Evolutionary conservation across 148 eudicot species (phyloP).

Genomic region (Rhododendron williamsianum): DNA sequence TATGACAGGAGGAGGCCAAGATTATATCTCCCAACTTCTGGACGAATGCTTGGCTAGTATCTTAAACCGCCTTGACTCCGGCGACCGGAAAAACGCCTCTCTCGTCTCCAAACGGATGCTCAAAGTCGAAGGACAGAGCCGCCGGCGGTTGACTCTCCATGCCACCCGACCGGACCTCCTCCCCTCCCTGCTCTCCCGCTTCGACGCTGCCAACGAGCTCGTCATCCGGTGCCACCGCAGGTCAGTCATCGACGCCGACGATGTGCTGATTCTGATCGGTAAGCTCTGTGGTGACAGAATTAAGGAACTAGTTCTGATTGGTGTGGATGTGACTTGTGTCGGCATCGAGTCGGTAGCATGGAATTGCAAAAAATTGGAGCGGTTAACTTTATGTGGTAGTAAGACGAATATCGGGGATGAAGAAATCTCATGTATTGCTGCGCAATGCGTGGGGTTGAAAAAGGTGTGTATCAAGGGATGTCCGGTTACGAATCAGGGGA

Average conservation of each 20-base stretch:
- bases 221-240: conserved; percentile 39
- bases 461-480: conserved; percentile 73
- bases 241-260: conserved; percentile 31
- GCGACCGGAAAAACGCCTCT: conserved; percentile 31
- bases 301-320: conserved; percentile 62
- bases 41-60: conserved; percentile 41
- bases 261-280: conserved; percentile 33
- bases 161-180: conserved; percentile 26
- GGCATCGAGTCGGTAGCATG: conserved; percentile 50
- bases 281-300: conserved; percentile 37
- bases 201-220: conserved; percentile 46
- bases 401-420: conserved; percentile 55
- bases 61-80: conserved; percentile 26
- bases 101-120: conserved; percentile 39
- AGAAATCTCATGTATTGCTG: conserved; percentile 58
- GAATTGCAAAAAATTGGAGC: conserved; percentile 49
- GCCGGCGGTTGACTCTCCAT: conserved; percentile 36
- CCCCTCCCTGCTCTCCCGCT: conserved; percentile 32
- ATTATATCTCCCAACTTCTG: conserved; percentile 31
- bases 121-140: conserved; percentile 42
- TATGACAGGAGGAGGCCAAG: not conserved
- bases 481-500: conserved; percentile 58
- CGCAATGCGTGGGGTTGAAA: conserved; percentile 51
- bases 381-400: conserved; percentile 63
- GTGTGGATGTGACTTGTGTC: conserved; percentile 41